Base-by-base conservation (phyloP, 2,329 filamentous ascomycete genomes). In the Juglanconis juglandina region DNA sequence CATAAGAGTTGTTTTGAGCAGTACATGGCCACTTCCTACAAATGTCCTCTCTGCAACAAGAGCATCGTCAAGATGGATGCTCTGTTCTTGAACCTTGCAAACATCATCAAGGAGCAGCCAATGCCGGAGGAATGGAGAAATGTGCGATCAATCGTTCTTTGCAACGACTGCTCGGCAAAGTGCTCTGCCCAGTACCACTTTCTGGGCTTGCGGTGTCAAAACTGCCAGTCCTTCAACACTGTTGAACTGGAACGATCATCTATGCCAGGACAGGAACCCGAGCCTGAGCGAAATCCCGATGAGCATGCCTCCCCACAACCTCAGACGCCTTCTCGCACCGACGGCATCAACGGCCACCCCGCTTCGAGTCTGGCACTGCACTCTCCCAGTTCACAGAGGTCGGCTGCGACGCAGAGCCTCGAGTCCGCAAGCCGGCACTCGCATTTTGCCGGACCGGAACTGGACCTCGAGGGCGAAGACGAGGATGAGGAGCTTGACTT, bases 31-130 rank as follows among this genome's bases (percentile, higher is more conserved):
- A 87, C 87, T 3, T 96, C 93, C 5, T 99, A 98, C 78, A 96
- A 94, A 70, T 99, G 95, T 69, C 95, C 94, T 0, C 92, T 97
- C 53, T 99, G 95, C 81, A 96, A 89, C 77, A 96, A 95, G 75
- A 96, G 91, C 65, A 89, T 96, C n/a, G 86, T 92, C 66, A 98
- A 98, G 71, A 99, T 99, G 94, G 94, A 97, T 70, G 85, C 91
- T 42, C 90, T 96, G 67, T 99, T 98, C 77, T 87, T 92, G 53
- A 95, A 95, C 67, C 77, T 98, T 39, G 94, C 97, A 69, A 85
- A 92, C 56, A 88, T 92, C 53, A 96, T 99, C 62, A 84, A 90
- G 65, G 83, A 83, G 49, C 95, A 99, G 71, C 95, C 95, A 1
- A 98, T 99, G 92, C 95, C 95, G 0, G 76, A 81, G 5, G 90